phyloP scores from a whole-genome alignment of 2,329 filamentous ascomycete genomes.

The Xylariomycetidae sp. region DNA sequence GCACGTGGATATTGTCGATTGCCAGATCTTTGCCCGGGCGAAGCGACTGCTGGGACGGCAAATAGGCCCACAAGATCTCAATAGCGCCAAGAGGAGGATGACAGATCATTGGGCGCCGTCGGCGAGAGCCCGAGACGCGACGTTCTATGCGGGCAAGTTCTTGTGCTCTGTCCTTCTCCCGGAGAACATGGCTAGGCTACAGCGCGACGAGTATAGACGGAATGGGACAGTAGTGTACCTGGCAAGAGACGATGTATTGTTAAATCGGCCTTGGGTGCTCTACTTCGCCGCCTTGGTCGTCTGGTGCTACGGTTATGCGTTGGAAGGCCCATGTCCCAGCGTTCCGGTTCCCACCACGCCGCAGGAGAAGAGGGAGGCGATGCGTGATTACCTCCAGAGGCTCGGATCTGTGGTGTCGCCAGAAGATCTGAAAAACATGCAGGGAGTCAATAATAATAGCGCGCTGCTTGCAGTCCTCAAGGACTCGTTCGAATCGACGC shows the following conservation, averaged over 20 bases:
- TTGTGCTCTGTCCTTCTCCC: constrained; percentile 77
- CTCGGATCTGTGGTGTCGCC: constrained; percentile 70
- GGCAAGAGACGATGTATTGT: constrained; percentile 79
- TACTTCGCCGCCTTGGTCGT: constrained; percentile 91
- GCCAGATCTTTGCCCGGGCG: constrained; percentile 90
- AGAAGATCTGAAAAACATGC: constrained; percentile 68
- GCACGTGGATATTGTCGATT: constrained; percentile 96
- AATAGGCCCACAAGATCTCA: constrained; percentile 78
- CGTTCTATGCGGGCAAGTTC: constrained; percentile 88
- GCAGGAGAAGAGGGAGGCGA: constrained; percentile 67
- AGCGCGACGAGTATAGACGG: constrained; percentile 31
- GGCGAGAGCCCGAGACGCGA: constrained; percentile 82
- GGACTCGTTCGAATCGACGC: constrained; percentile 73
- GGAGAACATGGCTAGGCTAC: constrained; percentile 38
- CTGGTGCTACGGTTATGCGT: constrained; percentile 89
- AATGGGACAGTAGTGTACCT: constrained; percentile 58
- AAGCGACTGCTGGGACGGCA: constrained; percentile 78
- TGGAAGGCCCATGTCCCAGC: constrained; percentile 70
- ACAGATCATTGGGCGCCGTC: constrained; percentile 85
- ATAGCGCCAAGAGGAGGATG: constrained; percentile 75
- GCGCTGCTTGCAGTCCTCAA: constrained; percentile 77
- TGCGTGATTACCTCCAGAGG: constrained; percentile 71
- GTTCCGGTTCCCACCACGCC: constrained; percentile 49
- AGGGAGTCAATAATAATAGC: constrained; percentile 76
- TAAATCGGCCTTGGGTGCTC: constrained; percentile 92